phyloP scores from a whole-genome alignment of 2,329 filamentous ascomycete species.

The Botrytis squamosa region DNA sequence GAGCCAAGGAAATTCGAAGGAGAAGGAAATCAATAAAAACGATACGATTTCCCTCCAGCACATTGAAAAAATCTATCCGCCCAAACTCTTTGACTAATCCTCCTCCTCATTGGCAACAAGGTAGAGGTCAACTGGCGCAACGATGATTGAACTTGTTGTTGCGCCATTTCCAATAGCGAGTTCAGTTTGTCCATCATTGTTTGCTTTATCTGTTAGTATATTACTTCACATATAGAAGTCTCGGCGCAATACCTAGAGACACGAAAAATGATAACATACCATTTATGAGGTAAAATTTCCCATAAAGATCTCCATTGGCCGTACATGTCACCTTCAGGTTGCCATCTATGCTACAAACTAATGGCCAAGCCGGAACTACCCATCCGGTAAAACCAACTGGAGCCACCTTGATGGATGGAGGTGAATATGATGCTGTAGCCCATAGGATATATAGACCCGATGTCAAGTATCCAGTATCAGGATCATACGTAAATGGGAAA shows the following conservation, averaged over 20 bases:
- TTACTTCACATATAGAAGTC: too few species aligned
- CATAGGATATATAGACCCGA: slow-evolving; percentile 5
- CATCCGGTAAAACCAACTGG: background rate
- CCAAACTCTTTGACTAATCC: background rate
- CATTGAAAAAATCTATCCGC: background rate
- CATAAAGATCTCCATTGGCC: slow-evolving; percentile 1
- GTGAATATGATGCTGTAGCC: background rate
- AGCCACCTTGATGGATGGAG: background rate
- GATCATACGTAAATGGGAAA: slow-evolving; percentile 1
- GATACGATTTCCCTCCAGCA: background rate
- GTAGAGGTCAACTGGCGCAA: slow-evolving; percentile 2
- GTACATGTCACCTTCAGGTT: slow-evolving; percentile 8
- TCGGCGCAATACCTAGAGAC: too few species aligned
- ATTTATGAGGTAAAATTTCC: slow-evolving; percentile 6
- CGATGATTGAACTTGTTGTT: background rate
- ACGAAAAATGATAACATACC: background rate
- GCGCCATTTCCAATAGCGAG: slow-evolving; percentile 16
- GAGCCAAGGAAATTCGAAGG: background rate
- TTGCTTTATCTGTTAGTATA: background rate
- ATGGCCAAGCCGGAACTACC: slow-evolving; percentile 4
- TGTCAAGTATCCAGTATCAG: background rate
- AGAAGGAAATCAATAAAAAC: background rate
- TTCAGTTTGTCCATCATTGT: background rate
- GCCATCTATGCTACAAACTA: background rate
- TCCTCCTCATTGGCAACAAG: background rate